phyloP scores from a whole-genome alignment of 129 eudicot genomes.

The Deinandra increscens region DNA sequence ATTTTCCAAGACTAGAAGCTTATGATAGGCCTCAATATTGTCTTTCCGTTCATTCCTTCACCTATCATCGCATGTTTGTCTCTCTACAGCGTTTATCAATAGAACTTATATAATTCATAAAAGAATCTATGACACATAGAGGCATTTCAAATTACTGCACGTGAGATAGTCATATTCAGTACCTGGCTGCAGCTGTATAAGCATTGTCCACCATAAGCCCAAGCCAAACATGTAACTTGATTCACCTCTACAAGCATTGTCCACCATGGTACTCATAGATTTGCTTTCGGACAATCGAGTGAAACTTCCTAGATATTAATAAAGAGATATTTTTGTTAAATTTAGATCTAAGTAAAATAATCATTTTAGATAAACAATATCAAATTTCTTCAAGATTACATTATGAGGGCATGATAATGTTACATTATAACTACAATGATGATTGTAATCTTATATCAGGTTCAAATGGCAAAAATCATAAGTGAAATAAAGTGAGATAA shows the following conservation, averaged over 20 bases:
- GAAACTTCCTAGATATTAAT: not conserved
- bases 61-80: conserved; percentile 60
- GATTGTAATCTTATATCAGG: conserved; percentile 27
- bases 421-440: conserved; percentile 37
- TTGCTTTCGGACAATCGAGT: no score
- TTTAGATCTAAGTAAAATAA: not conserved
- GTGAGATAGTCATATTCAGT: conserved; percentile 9
- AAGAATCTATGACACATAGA: not conserved
- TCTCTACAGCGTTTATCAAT: conserved; percentile 56
- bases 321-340: not conserved
- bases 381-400: conserved; percentile 35
- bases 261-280: no score
- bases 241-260: no score
- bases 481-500: conserved; percentile 5
- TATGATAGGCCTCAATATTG: conserved; percentile 66
- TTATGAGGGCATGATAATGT: conserved; percentile 31
- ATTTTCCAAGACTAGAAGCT: conserved; percentile 95
- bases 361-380: conserved; percentile 23
- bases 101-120: not conserved
- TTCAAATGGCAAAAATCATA: conserved; percentile 3
- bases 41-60: conserved; percentile 68
- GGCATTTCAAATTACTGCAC: not conserved
- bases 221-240: conserved; percentile 83
- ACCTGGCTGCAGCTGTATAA: conserved; percentile 98
- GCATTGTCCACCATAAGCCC: conserved; percentile 87